Percentiles rank a stretch among this genome's conserved stretches.
Evolutionary conservation across 495 filamentous ascomycete species (phyloP).

Genomic region (Cairneyella variabilis): DNA sequence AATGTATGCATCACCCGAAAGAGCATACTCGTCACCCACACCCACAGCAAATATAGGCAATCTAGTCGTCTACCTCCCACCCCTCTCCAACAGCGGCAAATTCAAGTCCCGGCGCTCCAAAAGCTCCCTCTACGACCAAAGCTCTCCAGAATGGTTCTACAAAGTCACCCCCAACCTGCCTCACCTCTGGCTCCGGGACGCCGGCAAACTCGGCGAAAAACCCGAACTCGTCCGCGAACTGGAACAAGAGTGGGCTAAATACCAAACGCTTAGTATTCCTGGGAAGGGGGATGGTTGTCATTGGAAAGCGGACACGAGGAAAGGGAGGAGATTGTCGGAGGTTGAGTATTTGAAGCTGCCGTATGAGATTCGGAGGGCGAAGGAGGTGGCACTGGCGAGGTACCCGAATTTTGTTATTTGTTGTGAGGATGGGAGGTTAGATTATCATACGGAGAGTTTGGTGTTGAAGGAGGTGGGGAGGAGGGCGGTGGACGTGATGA

Average conservation of each 20-base stretch:
- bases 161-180: conserved; percentile 2
- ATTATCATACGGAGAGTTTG: conserved; percentile 9
- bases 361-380: conserved; percentile 1
- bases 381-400: conserved; percentile 16
- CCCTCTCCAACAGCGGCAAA: not conserved
- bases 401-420: conserved; percentile 5
- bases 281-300: not conserved
- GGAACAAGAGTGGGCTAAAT: conserved; percentile 4
- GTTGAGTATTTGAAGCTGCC: not conserved
- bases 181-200: conserved; percentile 13
- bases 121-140: not conserved
- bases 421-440: conserved; percentile 10
- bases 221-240: conserved; percentile 2
- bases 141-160: conserved; percentile 1
- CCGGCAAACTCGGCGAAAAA: not conserved
- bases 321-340: conserved; percentile 5
- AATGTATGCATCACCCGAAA: too few relatives aligned
- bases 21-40: too few relatives aligned
- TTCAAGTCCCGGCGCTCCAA: conserved; percentile 1
- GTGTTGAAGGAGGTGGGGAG: not conserved
- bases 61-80: too few relatives aligned
- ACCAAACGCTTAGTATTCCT: conserved; percentile 1
- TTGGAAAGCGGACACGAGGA: not conserved
- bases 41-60: too few relatives aligned
- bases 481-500: not conserved